phyloP scores from a whole-genome alignment of 2,329 filamentous ascomycete genomes.

The Alternaria dauci region DNA sequence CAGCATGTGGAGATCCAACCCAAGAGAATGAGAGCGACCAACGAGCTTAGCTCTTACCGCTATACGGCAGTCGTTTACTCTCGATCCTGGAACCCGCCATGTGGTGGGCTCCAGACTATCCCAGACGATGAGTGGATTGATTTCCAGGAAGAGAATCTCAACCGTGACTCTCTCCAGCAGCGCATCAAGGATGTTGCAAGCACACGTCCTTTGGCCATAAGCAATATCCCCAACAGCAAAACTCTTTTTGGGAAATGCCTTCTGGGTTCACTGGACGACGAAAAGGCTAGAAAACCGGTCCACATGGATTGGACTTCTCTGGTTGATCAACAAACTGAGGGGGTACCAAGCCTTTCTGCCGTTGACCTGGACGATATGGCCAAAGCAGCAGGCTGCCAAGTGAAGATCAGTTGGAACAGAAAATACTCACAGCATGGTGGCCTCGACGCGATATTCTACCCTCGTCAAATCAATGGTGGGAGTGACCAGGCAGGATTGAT shows the following conservation, averaged over 20 bases:
- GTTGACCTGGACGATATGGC: conserved; percentile 7
- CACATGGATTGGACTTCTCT: neutral
- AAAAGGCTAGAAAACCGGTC: neutral
- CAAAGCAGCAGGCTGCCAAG: neutral
- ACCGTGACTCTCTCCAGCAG: neutral
- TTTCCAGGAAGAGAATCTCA: neutral
- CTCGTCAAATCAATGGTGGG: neutral
- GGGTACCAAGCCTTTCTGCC: neutral
- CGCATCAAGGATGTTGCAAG: neutral
- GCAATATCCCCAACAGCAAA: conserved; percentile 10
- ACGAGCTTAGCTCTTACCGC: conserved; percentile 21
- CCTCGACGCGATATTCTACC: conserved; percentile 6
- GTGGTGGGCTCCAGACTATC: too few relatives aligned
- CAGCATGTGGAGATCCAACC: conserved; percentile 16
- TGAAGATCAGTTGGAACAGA: conserved; percentile 10
- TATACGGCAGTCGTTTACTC: conserved; percentile 14
- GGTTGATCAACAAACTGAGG: neutral
- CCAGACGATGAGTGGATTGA: neutral
- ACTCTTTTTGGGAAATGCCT: neutral
- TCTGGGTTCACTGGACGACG: neutral
- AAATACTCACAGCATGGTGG: conserved; percentile 10
- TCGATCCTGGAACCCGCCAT: neutral
- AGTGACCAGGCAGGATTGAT: neutral
- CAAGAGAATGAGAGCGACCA: conserved; percentile 18
- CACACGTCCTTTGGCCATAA: too few relatives aligned